Base-by-base conservation (phyloP, 371 early-diverging fungal genomes). In the Mortierella sp. region DNA sequence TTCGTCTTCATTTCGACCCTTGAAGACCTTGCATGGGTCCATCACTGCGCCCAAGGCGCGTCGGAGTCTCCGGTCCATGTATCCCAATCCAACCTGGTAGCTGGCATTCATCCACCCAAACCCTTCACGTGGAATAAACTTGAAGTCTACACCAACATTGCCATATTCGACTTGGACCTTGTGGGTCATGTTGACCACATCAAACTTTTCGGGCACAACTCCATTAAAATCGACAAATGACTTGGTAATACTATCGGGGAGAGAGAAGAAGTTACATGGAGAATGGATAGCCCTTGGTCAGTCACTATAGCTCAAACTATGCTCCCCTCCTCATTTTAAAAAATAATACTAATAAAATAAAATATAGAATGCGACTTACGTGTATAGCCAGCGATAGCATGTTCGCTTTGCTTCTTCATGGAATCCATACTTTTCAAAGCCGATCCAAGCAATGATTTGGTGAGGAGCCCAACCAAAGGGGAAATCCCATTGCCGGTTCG, bases 41-140 rank as follows among this genome's bases (percentile, higher is more conserved):
- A 92, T 93, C 63, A 95, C 89, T 4, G 92, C 86, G 3, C 96
- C 96, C 30, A 97, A 72, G 0, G 94, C 94, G 12, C 97, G 88
- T n/a, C 92, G 84, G 88, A 94, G 87, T 59, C 88, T 87, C 6
- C 84, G 82, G 11, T 89, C 91, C 66, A 97, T 75, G 60, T 93
- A 90, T 9, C 77, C 86, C 56, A 96, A 74, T 4, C 98, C 98
- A 26, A 96, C 89, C 83, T 95, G 92, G 81, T 91, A 94, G 21
- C 91, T 91, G 3, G 98, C 94, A 72, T 98, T 98, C 98, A 98
- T 98, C 99, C 98, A 98, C 15, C 98, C 99, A 84, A 98, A 98
- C 2, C 99, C 99, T 84, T 97, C 98, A 9, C 94, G 87, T 0
- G 96, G 93, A n/a, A 98, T 93, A 77, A 89, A 93, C 82, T 96